Evolutionary conservation across 2,329 filamentous ascomycete genomes (phyloP), one percentile per base, ranked within the genome.

Genomic region (Alternaria ethzedia): DNA sequence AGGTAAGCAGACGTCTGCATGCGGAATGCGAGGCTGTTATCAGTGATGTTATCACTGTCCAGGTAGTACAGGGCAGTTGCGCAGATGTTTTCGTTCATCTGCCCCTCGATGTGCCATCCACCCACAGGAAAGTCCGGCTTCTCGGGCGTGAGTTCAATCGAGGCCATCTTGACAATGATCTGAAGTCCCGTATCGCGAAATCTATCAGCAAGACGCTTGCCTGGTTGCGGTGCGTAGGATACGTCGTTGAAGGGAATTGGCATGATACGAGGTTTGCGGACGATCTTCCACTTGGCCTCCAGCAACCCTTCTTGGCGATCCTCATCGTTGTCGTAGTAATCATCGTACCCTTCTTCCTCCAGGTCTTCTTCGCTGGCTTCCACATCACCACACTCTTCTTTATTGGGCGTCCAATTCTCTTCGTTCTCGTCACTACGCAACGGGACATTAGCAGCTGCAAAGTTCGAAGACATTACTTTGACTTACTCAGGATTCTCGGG

Each of bases 61-160:
- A 87, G 87, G 74, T 89, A 89, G 76, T 88, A 89, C 17, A 91
- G 79, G 0, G 88, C 86, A 0, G 88, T 88, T 0, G 88, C 88
- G 66, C 84, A 85, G 41, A 92, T 90, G 65, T 86, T 86, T 75
- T 91, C 89, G 68, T 91, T 91, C 78, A 81, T 70, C 26, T 70
- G 67, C 8, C 80, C 80, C 66, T 83, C 81, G n/a, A 84, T 70
- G 66, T 88, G 86, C 84, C 86, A 89, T 2, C 77, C 79, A 0
- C 86, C 86, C 15, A 85, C 85, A 0, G 78, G 75, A 65, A 88
- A 90, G 0, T 71, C 70, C 0, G 88, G 86, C 3, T 87, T 83
- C 17, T 87, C 85, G 0, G 89, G 89, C 0, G 84, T 87, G 1
- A 90, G 80, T 45, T 89, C 82, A 54, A 90, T 86, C 36, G 83